These are phyloP conservation scores for Sphagnum contortum DNA, from an alignment of 225 moss, liverwort and hornwort genomes.

Conservation along the genomic window DNA sequence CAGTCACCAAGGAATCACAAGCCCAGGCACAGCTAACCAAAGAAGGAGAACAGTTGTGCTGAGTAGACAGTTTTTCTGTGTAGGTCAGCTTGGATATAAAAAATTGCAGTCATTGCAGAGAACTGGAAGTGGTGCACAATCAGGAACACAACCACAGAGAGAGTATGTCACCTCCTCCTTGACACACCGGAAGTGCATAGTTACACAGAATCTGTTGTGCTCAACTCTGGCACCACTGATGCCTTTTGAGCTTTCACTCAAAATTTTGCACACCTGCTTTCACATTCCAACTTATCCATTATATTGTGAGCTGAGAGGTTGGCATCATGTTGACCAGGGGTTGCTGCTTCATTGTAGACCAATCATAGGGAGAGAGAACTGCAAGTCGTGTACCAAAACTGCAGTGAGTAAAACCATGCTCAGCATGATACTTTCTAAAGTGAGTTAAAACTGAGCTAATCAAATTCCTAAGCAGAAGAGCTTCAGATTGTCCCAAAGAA, in stretches of 20 bases:
- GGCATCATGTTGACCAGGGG: too few relatives aligned
- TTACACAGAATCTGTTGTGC: conserved; percentile 84
- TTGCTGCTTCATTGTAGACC: too few relatives aligned
- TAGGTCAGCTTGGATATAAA: too few relatives aligned
- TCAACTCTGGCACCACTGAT: conserved; percentile 84
- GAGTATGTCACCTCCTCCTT: conserved; percentile 66
- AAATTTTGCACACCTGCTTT: conserved; percentile 49
- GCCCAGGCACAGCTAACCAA: too few relatives aligned
- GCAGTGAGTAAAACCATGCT: neutral
- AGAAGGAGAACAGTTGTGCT: too few relatives aligned
- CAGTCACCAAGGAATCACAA: too few relatives aligned
- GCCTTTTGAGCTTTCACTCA: conserved; percentile 47
- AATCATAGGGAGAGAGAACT: too few relatives aligned
- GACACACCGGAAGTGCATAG: conserved; percentile 90
- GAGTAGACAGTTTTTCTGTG: too few relatives aligned
- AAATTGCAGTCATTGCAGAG: too few relatives aligned
- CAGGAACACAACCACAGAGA: too few relatives aligned
- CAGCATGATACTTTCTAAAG: neutral
- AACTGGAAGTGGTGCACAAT: too few relatives aligned
- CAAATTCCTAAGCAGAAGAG: neutral
- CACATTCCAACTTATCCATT: neutral
- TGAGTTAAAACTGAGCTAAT: neutral
- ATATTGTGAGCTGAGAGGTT: neutral
- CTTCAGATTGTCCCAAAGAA: neutral
- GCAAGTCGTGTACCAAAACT: too few relatives aligned